Evolutionary conservation across 148 eudicot species (phyloP), one percentile per base, ranked within the genome.

Genomic region (Chenopodium berlandieri): DNA sequence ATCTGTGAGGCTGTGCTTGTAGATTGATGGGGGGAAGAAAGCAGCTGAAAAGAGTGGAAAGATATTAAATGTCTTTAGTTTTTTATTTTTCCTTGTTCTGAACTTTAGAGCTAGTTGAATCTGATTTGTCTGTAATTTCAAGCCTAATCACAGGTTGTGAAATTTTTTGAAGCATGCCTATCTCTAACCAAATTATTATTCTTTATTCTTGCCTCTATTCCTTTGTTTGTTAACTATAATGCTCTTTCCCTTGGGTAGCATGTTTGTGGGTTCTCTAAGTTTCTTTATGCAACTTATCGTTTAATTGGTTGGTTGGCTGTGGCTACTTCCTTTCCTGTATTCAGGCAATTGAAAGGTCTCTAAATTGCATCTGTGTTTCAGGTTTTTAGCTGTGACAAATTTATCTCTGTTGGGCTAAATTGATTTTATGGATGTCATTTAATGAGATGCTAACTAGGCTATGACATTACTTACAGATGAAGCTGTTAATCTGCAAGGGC

Each of bases 401-500:
- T 23, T 71, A 11, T 63, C 30, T 77, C 30, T 63, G 54, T 40
- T 20, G 47, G 56, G 78, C 11, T 62, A 32, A 54, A 19, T n/a
- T 34, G 23, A 19, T 56, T 25, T 1, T 27, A 3, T 9, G 13
- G 50, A 19, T 68, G 67, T 13, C 1, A 22, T 47, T 23, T 48
- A 69, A 54, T 73, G 16, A 44, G n/a, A 6, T n/a, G 8, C 40
- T 71, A 40, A 82, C 52, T 64, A 2, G 46, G 47, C 22, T 52
- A 25, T 65, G 44, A 7, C 20, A 60, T 58, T 73, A 13, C 65
- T 65, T 75, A 69, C 85, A 83, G 85, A 79, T 79, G 79, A 75
- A 84, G 84, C 88, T 81, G 83, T 80, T 75, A 71, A 54, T 75
- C 71, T 76, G 79, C 54, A 73, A 76, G 88, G 83, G 67, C 81